Evolutionary conservation across 2,329 filamentous ascomycete species (phyloP).

Genomic region (Fusarium praegraminearum): DNA sequence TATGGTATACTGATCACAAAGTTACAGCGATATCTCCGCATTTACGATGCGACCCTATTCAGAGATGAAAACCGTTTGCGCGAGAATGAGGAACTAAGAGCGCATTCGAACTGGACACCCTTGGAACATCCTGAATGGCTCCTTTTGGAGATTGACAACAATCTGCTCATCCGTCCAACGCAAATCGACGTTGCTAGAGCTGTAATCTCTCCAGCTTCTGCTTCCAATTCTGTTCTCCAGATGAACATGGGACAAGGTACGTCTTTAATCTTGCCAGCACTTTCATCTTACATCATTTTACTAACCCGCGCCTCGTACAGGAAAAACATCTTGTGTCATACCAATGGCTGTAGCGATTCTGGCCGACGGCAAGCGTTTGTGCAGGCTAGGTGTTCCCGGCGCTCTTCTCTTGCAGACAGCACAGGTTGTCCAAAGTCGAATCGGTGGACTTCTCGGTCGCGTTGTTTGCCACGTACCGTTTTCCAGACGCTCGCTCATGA

Average conservation of each 20-base stretch:
- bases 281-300: accelerated
- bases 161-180: slow-evolving; percentile 69
- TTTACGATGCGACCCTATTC: too few relatives aligned
- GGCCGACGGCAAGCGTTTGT: slow-evolving; percentile 59
- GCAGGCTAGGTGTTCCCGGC: too few relatives aligned
- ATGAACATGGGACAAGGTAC: slow-evolving; percentile 74
- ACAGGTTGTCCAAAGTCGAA: slow-evolving; percentile 64
- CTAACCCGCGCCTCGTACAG: slow-evolving; percentile 45
- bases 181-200: slow-evolving; percentile 72
- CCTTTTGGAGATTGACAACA: slow-evolving; percentile 73
- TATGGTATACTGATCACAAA: slow-evolving; percentile 59
- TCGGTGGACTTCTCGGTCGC: slow-evolving; percentile 66
- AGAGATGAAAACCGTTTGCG: too few relatives aligned
- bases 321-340: slow-evolving; percentile 69
- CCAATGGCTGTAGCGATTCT: slow-evolving; percentile 62
- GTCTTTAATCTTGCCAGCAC: neutral
- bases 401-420: slow-evolving; percentile 68
- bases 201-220: slow-evolving; percentile 66
- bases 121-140: slow-evolving; percentile 69
- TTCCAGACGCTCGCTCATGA: slow-evolving; percentile 61
- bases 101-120: slow-evolving; percentile 69
- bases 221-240: slow-evolving; percentile 69
- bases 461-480: slow-evolving; percentile 68
- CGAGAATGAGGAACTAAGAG: slow-evolving; percentile 62
- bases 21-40: slow-evolving; percentile 60